phyloP scores from a whole-genome alignment of 2,329 filamentous ascomycete genomes.

The Colletotrichum truncatum region DNA sequence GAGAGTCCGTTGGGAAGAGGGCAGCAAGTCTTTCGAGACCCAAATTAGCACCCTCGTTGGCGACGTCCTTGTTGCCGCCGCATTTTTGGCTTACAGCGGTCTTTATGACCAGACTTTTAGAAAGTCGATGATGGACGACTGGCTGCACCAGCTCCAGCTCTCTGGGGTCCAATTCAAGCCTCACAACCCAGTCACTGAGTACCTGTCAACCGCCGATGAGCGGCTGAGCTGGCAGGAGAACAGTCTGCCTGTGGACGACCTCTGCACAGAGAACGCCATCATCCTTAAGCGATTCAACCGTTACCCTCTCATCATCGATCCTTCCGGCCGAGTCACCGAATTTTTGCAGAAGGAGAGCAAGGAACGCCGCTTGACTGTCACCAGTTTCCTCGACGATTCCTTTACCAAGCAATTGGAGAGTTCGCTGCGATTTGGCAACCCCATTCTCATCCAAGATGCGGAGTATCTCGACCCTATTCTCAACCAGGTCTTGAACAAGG shows the following conservation, averaged over 20 bases:
- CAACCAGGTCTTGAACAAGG: constrained; percentile 98
- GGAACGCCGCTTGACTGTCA: constrained; percentile 92
- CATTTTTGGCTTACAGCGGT: constrained; percentile 95
- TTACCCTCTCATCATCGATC: constrained; percentile 98
- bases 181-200: constrained; percentile 94
- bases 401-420: constrained; percentile 99
- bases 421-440: constrained; percentile 95
- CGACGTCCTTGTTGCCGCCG: constrained; percentile 94
- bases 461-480: constrained; percentile 97
- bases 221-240: constrained; percentile 95
- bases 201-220: constrained; percentile 95
- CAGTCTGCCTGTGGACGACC: constrained; percentile 90
- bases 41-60: constrained; percentile 97
- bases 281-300: constrained; percentile 97
- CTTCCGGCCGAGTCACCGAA: constrained; percentile 92
- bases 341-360: constrained; percentile 96
- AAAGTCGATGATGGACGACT: constrained; percentile 97
- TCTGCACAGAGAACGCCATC: constrained; percentile 98
- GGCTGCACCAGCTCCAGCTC: constrained; percentile 90
- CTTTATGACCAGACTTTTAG: constrained; percentile 98
- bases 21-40: constrained; percentile 97
- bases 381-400: constrained; percentile 96
- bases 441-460: constrained; percentile 97
- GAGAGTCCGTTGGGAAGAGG: constrained; percentile 92
- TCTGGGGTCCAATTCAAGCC: constrained; percentile 95